Evolutionary conservation across 2,329 filamentous ascomycete species (phyloP).

Genomic region (Aureobasidium subglaciale): DNA sequence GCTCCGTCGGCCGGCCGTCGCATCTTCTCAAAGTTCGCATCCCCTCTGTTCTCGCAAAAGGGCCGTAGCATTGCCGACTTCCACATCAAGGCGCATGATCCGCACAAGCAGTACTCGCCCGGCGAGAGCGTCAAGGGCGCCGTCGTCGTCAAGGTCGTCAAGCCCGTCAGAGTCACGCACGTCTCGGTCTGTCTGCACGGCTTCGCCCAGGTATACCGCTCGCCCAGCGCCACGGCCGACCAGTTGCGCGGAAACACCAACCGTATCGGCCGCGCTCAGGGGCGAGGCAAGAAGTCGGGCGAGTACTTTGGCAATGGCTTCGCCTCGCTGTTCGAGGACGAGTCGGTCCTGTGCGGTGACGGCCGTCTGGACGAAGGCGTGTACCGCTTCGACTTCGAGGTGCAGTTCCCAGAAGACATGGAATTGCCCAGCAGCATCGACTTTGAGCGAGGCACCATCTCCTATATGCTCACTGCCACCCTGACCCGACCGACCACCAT

Average conservation of each 20-base stretch:
- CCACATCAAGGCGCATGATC: slow-evolving; percentile 68
- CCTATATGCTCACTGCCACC: slow-evolving; percentile 84
- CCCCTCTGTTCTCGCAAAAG: slow-evolving; percentile 44
- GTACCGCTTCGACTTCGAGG: slow-evolving; percentile 73
- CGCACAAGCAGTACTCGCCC: slow-evolving; percentile 67
- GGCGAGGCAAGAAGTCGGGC: slow-evolving; percentile 45
- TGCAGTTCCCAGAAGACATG: slow-evolving; percentile 60
- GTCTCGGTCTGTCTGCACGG: slow-evolving; percentile 71
- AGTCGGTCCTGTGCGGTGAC: slow-evolving; percentile 71
- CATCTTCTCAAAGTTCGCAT: slow-evolving; percentile 49
- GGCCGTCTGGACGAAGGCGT: slow-evolving; percentile 65
- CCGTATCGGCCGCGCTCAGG: slow-evolving; percentile 41
- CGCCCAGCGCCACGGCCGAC: slow-evolving; percentile 51
- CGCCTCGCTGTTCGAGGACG: slow-evolving; percentile 75
- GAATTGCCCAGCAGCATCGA: slow-evolving; percentile 87
- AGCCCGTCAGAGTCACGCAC: slow-evolving; percentile 71
- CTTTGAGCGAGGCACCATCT: slow-evolving; percentile 93
- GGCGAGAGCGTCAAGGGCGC: slow-evolving; percentile 68
- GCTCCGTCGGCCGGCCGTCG: slow-evolving; percentile 24
- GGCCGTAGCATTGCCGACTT: slow-evolving; percentile 68
- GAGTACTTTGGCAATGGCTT: slow-evolving; percentile 68
- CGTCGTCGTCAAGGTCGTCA: slow-evolving; percentile 65
- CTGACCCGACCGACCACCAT: slow-evolving; percentile 85
- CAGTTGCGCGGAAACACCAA: slow-evolving; percentile 44
- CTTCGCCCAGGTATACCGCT: slow-evolving; percentile 72